Conservation (phyloP, 2,329 filamentous ascomycete genomes). For the Cercospora brassicicola region DNA sequence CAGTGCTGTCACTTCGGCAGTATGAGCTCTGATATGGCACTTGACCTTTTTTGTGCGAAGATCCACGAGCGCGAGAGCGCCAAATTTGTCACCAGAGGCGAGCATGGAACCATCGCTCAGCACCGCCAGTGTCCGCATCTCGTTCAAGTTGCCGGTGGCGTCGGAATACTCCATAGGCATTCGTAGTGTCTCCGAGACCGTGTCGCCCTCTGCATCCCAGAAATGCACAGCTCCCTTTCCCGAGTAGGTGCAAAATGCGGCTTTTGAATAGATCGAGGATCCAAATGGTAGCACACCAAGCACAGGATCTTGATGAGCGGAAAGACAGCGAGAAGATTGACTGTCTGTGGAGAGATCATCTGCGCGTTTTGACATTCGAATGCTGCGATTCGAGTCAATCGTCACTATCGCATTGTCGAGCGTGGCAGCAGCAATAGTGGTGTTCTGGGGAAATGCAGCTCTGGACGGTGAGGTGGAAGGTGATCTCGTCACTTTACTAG, state of each 20-base stretch:
- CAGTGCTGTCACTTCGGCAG: conserved; percentile 80
- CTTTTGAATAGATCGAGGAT: conserved; percentile 59
- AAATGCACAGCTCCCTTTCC: conserved; percentile 75
- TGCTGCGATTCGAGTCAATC: conserved; percentile 31
- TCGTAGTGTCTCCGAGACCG: conserved; percentile 60
- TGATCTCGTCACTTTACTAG: conserved; percentile 21
- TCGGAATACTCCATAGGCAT: conserved; percentile 67
- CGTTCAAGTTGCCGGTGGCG: conserved; percentile 54
- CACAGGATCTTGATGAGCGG: conserved; percentile 60
- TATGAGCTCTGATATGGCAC: conserved; percentile 80
- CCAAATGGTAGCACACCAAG: conserved; percentile 70
- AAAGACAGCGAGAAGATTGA: conserved; percentile 44
- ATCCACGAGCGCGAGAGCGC: conserved; percentile 66
- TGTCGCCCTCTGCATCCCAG: conserved; percentile 74
- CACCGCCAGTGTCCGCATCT: conserved; percentile 59
- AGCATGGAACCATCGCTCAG: conserved; percentile 65
- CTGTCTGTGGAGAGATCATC: conserved; percentile 1
- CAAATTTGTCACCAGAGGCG: conserved; percentile 81
- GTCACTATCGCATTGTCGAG: conserved; percentile 38
- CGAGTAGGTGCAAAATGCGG: conserved; percentile 88
- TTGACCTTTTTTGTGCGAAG: conserved; percentile 60
- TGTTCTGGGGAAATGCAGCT: not conserved
- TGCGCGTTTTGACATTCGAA: conserved; percentile 23
- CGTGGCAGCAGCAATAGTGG: conserved; percentile 41
- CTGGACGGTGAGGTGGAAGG: conserved; percentile 26